Percentiles rank a stretch among this genome's conserved stretches.
Conservation (phyloP, 23 red algal species). For the Chondrus crispus region DNA sequence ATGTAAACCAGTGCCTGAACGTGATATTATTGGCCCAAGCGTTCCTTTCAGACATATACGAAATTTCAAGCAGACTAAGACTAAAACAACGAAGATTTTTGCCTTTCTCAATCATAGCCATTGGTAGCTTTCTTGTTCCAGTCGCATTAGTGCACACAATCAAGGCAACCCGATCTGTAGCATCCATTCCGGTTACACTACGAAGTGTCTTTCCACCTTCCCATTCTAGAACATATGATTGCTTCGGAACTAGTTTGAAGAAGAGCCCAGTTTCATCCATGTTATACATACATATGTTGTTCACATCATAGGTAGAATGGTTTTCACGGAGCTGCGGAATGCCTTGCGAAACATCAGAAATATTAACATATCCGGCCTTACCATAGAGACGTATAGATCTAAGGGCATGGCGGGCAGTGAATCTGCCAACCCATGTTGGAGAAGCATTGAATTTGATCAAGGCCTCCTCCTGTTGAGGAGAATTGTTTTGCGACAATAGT, state of each 20-base stretch:
- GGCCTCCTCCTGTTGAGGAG: not conserved
- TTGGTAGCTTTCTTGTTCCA: not conserved
- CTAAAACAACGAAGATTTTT: not conserved
- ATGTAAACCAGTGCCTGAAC: not conserved
- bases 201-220: not conserved
- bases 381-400: not conserved
- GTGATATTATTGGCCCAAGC: not conserved
- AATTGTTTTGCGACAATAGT: not conserved
- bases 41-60: constrained; percentile 1
- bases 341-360: not conserved
- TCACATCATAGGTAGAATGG: not conserved
- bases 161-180: not conserved
- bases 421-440: not conserved
- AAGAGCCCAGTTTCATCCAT: constrained; percentile 23
- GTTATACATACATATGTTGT: not conserved
- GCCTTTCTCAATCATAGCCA: not conserved
- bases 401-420: not conserved
- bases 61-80: not conserved
- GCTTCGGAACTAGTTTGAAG: not conserved
- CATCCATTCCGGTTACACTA: not conserved
- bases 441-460: not conserved
- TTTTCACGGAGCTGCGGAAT: not conserved
- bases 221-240: not conserved
- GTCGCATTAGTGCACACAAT: not conserved
- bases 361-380: not conserved